A percentile compares a stretch with the other conserved stretches of the same genome.
Conservation (phyloP, 2,329 filamentous ascomycete genomes). For the Teratosphaeria pseudoeucalypti region DNA sequence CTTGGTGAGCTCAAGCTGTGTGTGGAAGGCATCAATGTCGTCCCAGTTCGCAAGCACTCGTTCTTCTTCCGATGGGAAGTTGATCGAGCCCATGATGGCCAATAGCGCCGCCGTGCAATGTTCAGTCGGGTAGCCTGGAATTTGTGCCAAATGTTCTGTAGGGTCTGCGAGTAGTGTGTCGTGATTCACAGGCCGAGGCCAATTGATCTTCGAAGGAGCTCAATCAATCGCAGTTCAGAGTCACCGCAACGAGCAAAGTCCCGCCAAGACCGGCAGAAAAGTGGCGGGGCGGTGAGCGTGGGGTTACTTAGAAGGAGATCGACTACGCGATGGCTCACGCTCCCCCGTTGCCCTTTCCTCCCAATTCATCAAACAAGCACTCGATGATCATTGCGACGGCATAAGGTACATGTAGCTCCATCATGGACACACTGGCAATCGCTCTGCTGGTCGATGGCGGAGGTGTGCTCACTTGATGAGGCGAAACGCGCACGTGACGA, state of each 20-base stretch:
- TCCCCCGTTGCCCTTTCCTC: not conserved
- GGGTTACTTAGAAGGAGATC: no score
- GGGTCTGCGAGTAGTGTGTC: not conserved
- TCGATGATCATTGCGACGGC: no score
- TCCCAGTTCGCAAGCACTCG: slow-evolving; percentile 75
- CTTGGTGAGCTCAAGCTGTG: slow-evolving; percentile 76
- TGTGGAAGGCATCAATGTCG: slow-evolving; percentile 82
- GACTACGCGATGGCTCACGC: not conserved
- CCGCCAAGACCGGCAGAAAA: not conserved
- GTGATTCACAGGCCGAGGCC: not conserved
- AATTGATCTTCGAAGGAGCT: not conserved
- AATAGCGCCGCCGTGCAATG: slow-evolving; percentile 1
- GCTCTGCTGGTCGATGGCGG: no score
- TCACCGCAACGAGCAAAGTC: not conserved
- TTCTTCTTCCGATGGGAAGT: slow-evolving; percentile 89
- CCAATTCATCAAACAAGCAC: no score
- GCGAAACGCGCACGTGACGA: not conserved
- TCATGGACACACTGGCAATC: no score
- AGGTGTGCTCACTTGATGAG: no score
- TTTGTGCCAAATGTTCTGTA: not conserved
- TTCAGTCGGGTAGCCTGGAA: not conserved
- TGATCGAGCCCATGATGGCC: slow-evolving; percentile 39
- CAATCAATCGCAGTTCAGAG: not conserved
- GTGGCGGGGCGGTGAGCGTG: not conserved
- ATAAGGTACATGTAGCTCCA: no score